Conservation (phyloP, 108 stramenopile genomes). For the Parietichytrium sp. region DNA sequence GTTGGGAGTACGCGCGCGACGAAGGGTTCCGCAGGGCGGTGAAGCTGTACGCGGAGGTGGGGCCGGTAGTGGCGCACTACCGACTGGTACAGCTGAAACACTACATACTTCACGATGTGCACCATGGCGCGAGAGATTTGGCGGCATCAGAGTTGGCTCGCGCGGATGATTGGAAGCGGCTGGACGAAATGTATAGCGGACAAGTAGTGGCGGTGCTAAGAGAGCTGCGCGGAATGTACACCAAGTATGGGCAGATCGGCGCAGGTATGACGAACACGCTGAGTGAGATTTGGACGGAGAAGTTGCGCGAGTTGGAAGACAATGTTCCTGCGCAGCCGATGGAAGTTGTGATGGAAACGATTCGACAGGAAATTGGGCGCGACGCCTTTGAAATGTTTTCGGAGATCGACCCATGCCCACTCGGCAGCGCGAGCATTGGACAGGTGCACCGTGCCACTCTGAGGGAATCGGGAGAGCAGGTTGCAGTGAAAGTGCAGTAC, state of each 20-base stretch:
- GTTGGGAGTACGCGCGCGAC: neutral
- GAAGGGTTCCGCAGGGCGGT: conserved; percentile 16
- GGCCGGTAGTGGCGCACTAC: conserved; percentile 18
- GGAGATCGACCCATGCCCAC: conserved; percentile 70
- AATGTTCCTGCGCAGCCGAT: conserved; percentile 68
- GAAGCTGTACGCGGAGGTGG: conserved; percentile 8
- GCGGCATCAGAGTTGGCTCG: neutral
- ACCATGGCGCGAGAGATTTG: too few relatives aligned
- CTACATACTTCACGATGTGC: neutral
- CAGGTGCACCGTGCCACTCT: conserved; percentile 77
- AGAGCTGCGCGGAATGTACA: conserved; percentile 77
- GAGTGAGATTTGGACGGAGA: conserved; percentile 75
- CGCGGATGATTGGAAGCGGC: neutral
- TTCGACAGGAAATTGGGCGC: conserved; percentile 65
- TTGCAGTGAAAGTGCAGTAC: conserved; percentile 80
- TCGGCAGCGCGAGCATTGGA: conserved; percentile 78
- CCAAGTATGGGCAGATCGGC: conserved; percentile 76
- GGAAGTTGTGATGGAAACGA: conserved; percentile 62
- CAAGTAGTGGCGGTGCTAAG: conserved; percentile 68
- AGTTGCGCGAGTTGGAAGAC: conserved; percentile 77
- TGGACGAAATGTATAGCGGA: conserved; percentile 9
- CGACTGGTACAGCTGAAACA: neutral
- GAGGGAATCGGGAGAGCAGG: conserved; percentile 10
- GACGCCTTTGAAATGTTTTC: conserved; percentile 62
- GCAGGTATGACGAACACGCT: conserved; percentile 80